Conservation (phyloP, 2,329 filamentous ascomycete genomes). For the Arthrobotrys iridis region DNA sequence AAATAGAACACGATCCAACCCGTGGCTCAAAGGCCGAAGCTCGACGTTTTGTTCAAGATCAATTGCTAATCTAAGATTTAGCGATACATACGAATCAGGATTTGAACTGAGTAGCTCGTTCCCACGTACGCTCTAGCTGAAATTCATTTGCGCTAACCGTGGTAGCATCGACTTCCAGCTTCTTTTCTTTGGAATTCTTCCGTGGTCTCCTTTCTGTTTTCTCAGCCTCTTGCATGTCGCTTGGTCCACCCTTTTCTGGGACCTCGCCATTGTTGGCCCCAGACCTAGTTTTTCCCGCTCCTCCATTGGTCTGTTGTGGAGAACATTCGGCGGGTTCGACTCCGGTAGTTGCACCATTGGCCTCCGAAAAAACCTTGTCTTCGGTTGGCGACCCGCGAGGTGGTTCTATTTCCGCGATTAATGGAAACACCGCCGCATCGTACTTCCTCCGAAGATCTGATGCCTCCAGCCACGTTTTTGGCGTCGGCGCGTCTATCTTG, state of each 20-base stretch:
- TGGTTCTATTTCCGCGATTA: neutral
- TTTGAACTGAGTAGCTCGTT: neutral
- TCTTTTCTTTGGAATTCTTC: slow-evolving; percentile 31
- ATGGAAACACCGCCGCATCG: neutral
- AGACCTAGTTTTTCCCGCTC: neutral
- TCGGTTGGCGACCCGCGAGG: neutral
- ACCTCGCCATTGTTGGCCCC: slow-evolving; percentile 4
- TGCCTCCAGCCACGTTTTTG: neutral
- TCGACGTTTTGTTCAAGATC: slow-evolving; percentile 64
- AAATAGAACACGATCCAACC: slow-evolving; percentile 89
- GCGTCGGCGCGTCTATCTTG: neutral
- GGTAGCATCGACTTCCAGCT: slow-evolving; percentile 36
- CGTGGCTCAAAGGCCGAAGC: slow-evolving; percentile 75
- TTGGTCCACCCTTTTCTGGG: neutral
- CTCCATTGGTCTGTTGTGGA: neutral
- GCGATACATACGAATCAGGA: neutral
- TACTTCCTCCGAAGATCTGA: neutral
- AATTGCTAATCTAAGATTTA: slow-evolving; percentile 55
- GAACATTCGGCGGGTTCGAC: neutral
- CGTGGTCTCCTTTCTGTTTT: slow-evolving; percentile 7
- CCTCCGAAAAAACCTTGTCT: neutral
- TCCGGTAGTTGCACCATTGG: neutral
- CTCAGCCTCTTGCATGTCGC: neutral
- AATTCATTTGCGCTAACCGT: slow-evolving; percentile 42
- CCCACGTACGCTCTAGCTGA: slow-evolving; percentile 52